Evolutionary conservation across 164 flowering plant species (phyloP).

Genomic region (Stephania yunnanensis): DNA sequence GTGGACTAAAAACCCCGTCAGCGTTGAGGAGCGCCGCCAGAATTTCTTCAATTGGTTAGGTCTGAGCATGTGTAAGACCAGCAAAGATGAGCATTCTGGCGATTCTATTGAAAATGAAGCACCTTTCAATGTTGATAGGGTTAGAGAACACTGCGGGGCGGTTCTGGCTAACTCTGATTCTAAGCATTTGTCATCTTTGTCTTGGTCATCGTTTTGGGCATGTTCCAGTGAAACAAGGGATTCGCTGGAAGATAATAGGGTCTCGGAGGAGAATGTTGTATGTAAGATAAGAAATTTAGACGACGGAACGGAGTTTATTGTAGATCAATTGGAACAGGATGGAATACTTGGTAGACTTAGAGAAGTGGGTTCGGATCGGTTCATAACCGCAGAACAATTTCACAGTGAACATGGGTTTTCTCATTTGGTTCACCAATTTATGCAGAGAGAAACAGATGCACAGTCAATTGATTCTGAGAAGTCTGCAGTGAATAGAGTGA

Average conservation of each 20-base stretch:
- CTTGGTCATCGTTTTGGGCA: constrained; percentile 27
- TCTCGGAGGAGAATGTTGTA: constrained; percentile 18
- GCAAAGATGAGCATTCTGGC: constrained; percentile 18
- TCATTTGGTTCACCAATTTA: constrained; percentile 26
- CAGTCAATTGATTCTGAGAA: constrained; percentile 11
- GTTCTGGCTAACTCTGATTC: constrained; percentile 34
- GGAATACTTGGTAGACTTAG: constrained; percentile 26
- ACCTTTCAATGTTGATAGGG: constrained; percentile 22
- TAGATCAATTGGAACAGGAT: constrained; percentile 26
- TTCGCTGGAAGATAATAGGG: constrained; percentile 17
- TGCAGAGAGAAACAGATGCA: constrained; percentile 23
- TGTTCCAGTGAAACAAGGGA: constrained; percentile 18
- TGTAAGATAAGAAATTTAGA: constrained; percentile 37
- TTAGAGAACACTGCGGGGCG: constrained; percentile 35
- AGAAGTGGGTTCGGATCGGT: constrained; percentile 35
- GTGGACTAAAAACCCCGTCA: constrained; percentile 48
- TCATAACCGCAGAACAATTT: constrained; percentile 43
- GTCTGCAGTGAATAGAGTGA: constrained; percentile 26
- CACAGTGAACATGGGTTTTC: constrained; percentile 33
- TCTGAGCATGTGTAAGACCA: constrained; percentile 21
- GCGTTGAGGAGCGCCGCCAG: constrained; percentile 54
- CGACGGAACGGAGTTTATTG: constrained; percentile 27
- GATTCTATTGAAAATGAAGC: constrained; percentile 22
- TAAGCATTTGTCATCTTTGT: constrained; percentile 30
- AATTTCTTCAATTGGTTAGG: constrained; percentile 58